A percentile compares a stretch with the other conserved stretches of the same genome.
phyloP scores from a whole-genome alignment of 345 rosid species.

The Pseudoturritis turrita region DNA sequence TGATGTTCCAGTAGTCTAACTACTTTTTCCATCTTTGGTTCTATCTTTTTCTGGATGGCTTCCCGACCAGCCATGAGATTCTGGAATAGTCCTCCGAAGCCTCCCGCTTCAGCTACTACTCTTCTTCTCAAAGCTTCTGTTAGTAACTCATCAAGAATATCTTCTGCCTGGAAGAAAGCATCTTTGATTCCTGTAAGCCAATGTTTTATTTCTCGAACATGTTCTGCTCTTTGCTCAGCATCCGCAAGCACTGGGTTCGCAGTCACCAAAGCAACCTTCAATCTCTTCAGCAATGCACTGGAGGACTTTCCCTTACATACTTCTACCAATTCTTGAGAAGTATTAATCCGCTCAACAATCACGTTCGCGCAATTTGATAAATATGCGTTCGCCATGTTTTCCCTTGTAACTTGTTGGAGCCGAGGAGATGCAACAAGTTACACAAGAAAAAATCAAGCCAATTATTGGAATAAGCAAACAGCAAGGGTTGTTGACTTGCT shows the following conservation, averaged over 20 bases:
- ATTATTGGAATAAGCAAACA: not conserved
- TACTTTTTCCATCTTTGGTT: slow-evolving; percentile 24
- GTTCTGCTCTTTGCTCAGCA: slow-evolving; percentile 34
- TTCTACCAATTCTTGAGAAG: slow-evolving; percentile 25
- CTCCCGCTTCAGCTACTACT: slow-evolving; percentile 24
- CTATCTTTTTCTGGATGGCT: slow-evolving; percentile 21
- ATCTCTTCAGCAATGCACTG: slow-evolving; percentile 23
- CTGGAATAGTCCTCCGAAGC: slow-evolving; percentile 17
- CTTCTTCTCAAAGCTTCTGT: slow-evolving; percentile 30
- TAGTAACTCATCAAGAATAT: slow-evolving; percentile 29
- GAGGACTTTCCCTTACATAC: slow-evolving; percentile 17
- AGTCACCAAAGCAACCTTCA: slow-evolving; percentile 30
- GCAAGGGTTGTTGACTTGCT: not conserved
- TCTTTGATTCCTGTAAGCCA: slow-evolving; percentile 31
- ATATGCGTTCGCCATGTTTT: slow-evolving; percentile 18
- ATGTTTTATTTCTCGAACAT: slow-evolving; percentile 19
- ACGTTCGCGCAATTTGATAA: not conserved
- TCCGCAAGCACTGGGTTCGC: slow-evolving; percentile 21
- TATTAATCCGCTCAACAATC: slow-evolving; percentile 28
- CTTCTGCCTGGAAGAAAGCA: slow-evolving; percentile 33
- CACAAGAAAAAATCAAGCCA: not conserved
- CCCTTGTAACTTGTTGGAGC: not conserved
- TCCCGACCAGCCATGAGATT: slow-evolving; percentile 13
- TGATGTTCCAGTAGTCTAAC: slow-evolving; percentile 22
- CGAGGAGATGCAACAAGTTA: slow-evolving; percentile 3